These are phyloP conservation scores for Cercospora canescens DNA, from an alignment of 2,329 filamentous ascomycete genomes.

Conservation along the genomic window DNA sequence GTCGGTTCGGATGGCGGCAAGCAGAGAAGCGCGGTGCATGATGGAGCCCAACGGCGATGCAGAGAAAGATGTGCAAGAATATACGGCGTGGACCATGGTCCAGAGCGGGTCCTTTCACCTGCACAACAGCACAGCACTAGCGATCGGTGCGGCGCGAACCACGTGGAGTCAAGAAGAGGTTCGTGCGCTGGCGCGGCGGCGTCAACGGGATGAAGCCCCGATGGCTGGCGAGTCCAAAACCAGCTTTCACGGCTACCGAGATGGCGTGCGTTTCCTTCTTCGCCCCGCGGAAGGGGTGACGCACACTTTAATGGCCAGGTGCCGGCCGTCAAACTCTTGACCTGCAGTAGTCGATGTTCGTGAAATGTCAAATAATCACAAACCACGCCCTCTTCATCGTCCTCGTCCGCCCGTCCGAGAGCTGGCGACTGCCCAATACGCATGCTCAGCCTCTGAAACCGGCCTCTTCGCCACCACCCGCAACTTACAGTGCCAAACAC, in stretches of 20 bases:
- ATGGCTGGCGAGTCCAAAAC: neutral
- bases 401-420: neutral
- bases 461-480: neutral
- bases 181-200: neutral
- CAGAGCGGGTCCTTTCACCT: slow-evolving; percentile 8
- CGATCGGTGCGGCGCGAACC: slow-evolving; percentile 4
- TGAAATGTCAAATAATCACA: too few species aligned
- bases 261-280: neutral
- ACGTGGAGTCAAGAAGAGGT: slow-evolving; percentile 13
- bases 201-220: neutral
- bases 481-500: neutral
- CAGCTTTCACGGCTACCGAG: neutral
- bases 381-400: too few species aligned
- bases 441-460: neutral
- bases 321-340: neutral
- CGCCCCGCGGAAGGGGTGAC: neutral
- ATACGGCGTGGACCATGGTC: slow-evolving; percentile 2
- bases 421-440: neutral
- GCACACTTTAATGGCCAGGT: neutral
- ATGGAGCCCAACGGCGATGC: neutral
- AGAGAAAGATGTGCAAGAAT: slow-evolving; percentile 1
- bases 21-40: neutral
- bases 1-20: neutral
- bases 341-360: neutral
- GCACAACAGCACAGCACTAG: slow-evolving; percentile 3